Evolutionary conservation across 2,329 filamentous ascomycete genomes (phyloP).

Genomic region (Orbilia oligospora): DNA sequence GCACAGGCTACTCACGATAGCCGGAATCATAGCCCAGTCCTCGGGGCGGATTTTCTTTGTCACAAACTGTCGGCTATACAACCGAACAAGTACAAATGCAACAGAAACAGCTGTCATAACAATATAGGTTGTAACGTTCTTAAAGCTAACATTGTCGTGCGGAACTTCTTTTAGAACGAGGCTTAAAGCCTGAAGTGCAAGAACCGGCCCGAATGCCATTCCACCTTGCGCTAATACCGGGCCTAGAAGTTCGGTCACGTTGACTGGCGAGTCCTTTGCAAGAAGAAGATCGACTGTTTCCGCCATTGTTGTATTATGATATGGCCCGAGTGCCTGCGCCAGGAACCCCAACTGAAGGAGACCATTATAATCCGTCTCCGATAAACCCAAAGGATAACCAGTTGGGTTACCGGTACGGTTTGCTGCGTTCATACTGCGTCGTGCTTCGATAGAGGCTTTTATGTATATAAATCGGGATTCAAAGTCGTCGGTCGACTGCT

Average conservation of each 20-base stretch:
- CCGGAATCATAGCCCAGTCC: slow-evolving; percentile 60
- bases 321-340: slow-evolving; percentile 53
- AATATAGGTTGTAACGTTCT: slow-evolving; percentile 52
- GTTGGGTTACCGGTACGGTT: slow-evolving; percentile 55
- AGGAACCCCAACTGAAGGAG: slow-evolving; percentile 53
- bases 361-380: slow-evolving; percentile 51
- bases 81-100: slow-evolving; percentile 47
- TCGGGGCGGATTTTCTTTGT: slow-evolving; percentile 59
- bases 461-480: slow-evolving; percentile 24
- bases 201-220: slow-evolving; percentile 38
- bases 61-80: slow-evolving; percentile 57
- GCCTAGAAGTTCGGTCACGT: slow-evolving; percentile 45
- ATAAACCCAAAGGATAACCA: slow-evolving; percentile 53
- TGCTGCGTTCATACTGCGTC: slow-evolving; percentile 39
- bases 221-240: slow-evolving; percentile 40
- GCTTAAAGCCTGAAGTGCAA: slow-evolving; percentile 50
- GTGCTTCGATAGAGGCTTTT: slow-evolving; percentile 3
- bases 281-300: slow-evolving; percentile 53
- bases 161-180: slow-evolving; percentile 50
- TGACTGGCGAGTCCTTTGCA: slow-evolving; percentile 44
- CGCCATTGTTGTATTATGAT: slow-evolving; percentile 60
- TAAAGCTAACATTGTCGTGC: slow-evolving; percentile 56
- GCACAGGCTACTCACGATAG: slow-evolving; percentile 35
- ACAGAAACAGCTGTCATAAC: slow-evolving; percentile 56
- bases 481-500: slow-evolving; percentile 52